Percentiles rank a stretch among this genome's conserved stretches.
Conservation (phyloP, 192 early-diverging fungal species). For the Phlyctochytrium arcticum region DNA sequence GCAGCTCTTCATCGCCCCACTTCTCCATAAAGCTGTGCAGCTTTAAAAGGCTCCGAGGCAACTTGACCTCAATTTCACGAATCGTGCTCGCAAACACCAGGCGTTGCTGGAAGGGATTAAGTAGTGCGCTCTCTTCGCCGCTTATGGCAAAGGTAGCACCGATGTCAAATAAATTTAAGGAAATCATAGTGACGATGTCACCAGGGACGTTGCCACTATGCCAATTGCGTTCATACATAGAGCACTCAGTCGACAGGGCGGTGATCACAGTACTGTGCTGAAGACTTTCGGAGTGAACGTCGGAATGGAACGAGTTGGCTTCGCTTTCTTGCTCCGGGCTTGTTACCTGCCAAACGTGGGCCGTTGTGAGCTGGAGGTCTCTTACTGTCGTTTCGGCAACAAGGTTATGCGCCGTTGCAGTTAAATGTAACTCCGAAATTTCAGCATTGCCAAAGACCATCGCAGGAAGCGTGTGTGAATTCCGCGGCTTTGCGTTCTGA, state of each 20-base stretch:
- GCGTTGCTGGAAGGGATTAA: background rate
- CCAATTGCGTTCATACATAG: conserved; percentile 11
- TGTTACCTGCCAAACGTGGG: background rate
- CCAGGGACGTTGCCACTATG: background rate
- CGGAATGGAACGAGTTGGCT: too few species aligned
- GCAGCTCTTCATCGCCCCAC: conserved; percentile 60
- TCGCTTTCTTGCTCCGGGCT: background rate
- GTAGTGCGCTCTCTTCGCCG: background rate
- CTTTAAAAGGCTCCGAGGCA: conserved; percentile 62
- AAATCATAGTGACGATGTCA: conserved; percentile 9
- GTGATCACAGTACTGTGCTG: conserved; percentile 4
- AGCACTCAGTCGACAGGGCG: background rate
- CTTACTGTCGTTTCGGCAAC: conserved; percentile 9
- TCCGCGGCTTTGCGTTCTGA: too few species aligned
- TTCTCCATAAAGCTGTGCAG: conserved; percentile 72
- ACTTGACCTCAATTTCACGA: conserved; percentile 14
- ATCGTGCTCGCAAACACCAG: conserved; percentile 2
- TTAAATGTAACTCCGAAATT: background rate
- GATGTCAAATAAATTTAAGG: conserved; percentile 1
- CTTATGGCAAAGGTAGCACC: background rate
- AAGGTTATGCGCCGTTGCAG: conserved; percentile 22
- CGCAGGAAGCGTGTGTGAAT: too few species aligned
- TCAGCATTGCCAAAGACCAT: conserved; percentile 6
- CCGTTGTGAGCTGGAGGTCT: conserved; percentile 2
- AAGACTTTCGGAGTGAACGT: background rate